Base-by-base conservation (phyloP, 768 basidiomycete species). In the Kwoniella sp. region DNA sequence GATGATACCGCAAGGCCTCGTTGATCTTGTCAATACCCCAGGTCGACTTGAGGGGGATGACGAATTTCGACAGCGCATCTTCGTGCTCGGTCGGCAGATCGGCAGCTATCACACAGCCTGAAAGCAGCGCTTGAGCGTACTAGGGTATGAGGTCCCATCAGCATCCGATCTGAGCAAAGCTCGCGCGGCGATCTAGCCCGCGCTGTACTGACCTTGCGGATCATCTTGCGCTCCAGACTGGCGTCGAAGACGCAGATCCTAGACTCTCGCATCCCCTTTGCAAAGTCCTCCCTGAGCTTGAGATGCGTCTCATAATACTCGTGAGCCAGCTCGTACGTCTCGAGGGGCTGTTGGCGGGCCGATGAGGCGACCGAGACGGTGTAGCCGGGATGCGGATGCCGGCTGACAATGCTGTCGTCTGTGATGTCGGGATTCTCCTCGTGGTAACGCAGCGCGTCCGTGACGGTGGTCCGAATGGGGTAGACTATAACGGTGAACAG, bases 181-280 rank as follows among this genome's bases (percentile, higher is more conserved):
- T n/a, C n/a, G n/a, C n/a, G n/a, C n/a, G n/a, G n/a, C n/a, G n/a
- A n/a, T n/a, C n/a, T n/a, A n/a, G n/a, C n/a, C n/a, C n/a, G n/a
- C n/a, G n/a, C 9, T 32, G 4, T 37, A 53, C 50, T 34, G 22
- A 65, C 64, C 56, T 73, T 73, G 4, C 71, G 45, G 38, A 73
- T 73, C 63, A 69, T 63, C 50, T 73, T 73, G 10, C 65, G 39
- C 43, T 70, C 69, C 10, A 70, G 50, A 50, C 62, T 65, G 0
- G 69, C 53, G 56, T 73, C 72, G 33, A 73, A 73, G 8, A 73
- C 70, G 40, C 72, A 73, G 22, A 73, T 67, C 56, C 57, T 62
- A 27, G 62, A 36, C 26, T 65, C 56, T 14, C 72, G 36, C 68
- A 73, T 65, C 2, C 61, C 67, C 12, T 49, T 53, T 3, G 72